phyloP scores from a whole-genome alignment of 1,284 basidiomycete genomes.

The Boletus mariae region DNA sequence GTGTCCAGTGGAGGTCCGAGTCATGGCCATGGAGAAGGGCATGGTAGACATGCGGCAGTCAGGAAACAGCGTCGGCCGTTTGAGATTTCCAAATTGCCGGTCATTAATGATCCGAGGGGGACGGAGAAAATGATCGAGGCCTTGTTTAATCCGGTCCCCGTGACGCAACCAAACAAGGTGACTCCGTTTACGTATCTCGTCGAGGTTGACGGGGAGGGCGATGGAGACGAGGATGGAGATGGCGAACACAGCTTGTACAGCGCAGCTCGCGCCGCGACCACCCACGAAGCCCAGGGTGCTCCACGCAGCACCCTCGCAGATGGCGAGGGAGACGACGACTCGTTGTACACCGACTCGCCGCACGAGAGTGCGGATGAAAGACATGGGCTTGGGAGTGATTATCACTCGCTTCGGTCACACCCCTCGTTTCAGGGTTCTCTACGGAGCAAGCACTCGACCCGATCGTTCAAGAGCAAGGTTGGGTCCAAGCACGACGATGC shows the following conservation, averaged over 20 bases:
- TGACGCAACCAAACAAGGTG: constrained; percentile 41
- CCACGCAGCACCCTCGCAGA: background rate
- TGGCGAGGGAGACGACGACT: constrained; percentile 16
- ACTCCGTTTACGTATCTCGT: constrained; percentile 61
- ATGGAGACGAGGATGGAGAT: constrained; percentile 10
- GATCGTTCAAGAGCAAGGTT: constrained; percentile 16
- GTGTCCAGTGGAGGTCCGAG: constrained; percentile 3
- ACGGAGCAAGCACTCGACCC: constrained; percentile 17
- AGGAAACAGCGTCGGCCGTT: constrained; percentile 34
- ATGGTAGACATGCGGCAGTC: constrained; percentile 1
- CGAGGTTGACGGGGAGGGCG: constrained; percentile 23
- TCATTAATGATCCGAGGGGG: constrained; percentile 52
- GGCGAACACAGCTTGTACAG: constrained; percentile 5
- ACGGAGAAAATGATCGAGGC: constrained; percentile 73
- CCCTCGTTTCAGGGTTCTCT: constrained; percentile 25
- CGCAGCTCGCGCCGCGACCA: background rate
- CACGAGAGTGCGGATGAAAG: constrained; percentile 18
- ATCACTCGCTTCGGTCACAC: constrained; percentile 31
- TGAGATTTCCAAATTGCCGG: constrained; percentile 47
- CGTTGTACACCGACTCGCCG: constrained; percentile 24
- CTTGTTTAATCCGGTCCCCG: constrained; percentile 65
- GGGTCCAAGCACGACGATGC: constrained; percentile 3
- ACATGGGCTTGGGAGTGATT: constrained; percentile 28
- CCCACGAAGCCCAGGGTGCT: background rate
- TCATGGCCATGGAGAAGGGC: background rate